Conservation (phyloP, 768 basidiomycete species). For the Hydnomerulius pinastri region DNA sequence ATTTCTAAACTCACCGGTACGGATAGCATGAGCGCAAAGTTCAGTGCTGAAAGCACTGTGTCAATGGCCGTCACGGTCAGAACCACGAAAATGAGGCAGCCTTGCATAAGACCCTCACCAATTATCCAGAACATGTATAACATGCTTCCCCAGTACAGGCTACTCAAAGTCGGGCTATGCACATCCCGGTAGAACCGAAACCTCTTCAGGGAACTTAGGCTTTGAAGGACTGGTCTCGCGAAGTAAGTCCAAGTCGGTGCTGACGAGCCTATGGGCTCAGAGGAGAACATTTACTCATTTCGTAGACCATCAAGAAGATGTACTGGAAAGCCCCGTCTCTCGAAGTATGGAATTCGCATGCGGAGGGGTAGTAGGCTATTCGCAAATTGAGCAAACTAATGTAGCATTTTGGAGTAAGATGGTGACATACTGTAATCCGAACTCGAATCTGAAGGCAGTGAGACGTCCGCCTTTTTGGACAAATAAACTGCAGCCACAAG, state of each 20-base stretch:
- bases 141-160: slow-evolving; percentile 29
- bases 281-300: slow-evolving; percentile 19
- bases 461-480: no score
- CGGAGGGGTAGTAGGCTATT: slow-evolving; percentile 21
- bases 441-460: no score
- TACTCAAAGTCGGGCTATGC: slow-evolving; percentile 18
- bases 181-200: slow-evolving; percentile 22
- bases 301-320: slow-evolving; percentile 19
- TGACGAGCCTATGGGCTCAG: neutral
- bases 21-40: slow-evolving; percentile 15
- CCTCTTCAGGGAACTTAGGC: slow-evolving; percentile 24
- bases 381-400: neutral
- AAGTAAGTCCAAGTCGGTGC: neutral
- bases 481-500: no score
- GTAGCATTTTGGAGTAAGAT: no score
- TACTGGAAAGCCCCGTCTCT: slow-evolving; percentile 15
- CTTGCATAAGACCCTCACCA: slow-evolving; percentile 12
- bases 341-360: slow-evolving; percentile 17
- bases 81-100: neutral
- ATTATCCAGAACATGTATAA: slow-evolving; percentile 27
- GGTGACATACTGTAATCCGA: no score
- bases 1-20: slow-evolving; percentile 23
- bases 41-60: slow-evolving; percentile 15
- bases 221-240: slow-evolving; percentile 22
- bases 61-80: neutral